Evolutionary conservation across 2,329 filamentous ascomycete species (phyloP), one percentile per base, ranked within the genome.

Genomic region (Dothideomycetes sp.): DNA sequence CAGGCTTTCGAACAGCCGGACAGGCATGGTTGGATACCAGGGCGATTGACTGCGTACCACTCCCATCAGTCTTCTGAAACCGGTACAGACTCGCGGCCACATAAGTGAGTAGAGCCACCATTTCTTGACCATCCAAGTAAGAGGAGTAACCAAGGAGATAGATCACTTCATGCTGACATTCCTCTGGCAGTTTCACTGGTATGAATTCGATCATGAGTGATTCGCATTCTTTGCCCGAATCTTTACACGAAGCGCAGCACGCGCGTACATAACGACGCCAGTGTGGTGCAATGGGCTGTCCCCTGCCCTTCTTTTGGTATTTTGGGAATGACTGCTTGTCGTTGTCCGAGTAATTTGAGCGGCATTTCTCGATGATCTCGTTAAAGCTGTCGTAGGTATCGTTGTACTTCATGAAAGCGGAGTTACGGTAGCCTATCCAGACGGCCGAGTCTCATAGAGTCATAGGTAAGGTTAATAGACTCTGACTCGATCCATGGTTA

Each of bases 1-100:
- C 19, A 13, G 4, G 7, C 2, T n/a, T n/a, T n/a, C n/a, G n/a
- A n/a, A n/a, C n/a, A n/a, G 15, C 11, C 3, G 10, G 2, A 13
- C 34, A 37, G 9, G 12, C 9, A 9, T 37, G 34, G 9, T 12
- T 22, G 1, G 25, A 23, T 5, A 28, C 16, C 7, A 37, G 2
- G 8, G 7, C 11, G 18, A 37, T 2, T 4, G 12, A 4, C 8
- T 22, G 13, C 5, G 34, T 28, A 7, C 28, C n/a, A n/a, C 22
- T 29, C 2, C 25, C 25, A 9, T 37, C 34, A 7, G 34, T 37
- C 18, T 29, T 37, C 10, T 37, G 34, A 13, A 37, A 37, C 5
- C 1, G 16, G 4, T 22, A 8, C 2, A 8, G 18, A 1, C 34
- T 24, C 3, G 2, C 3, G 8, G 8, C 2, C 1, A 7, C 3